Evolutionary conservation across 2,329 filamentous ascomycete genomes (phyloP), one percentile per base, ranked within the genome.

Genomic region (Claviceps pazoutovae): DNA sequence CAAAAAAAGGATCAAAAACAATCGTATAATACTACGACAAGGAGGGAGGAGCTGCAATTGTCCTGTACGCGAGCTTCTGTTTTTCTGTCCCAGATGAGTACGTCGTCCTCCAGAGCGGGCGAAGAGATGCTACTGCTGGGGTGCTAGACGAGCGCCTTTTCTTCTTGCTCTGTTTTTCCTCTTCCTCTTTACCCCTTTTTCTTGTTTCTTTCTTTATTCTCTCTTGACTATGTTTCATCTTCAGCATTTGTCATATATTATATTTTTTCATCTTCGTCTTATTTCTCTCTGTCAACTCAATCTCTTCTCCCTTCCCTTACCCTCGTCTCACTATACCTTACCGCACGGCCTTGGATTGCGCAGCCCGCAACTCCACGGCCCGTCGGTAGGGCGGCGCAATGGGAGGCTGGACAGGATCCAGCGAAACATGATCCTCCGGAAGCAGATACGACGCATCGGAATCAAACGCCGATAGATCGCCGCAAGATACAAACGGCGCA

Each of bases 311-410:
- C 16, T 19, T 9, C 43, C 19, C 26, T 21, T 36, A 4, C 2
- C 5, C n/a, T 23, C 16, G 30, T 53, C n/a, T 46, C 17, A 38
- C 23, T 21, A n/a, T 23, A n/a, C 4, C 13, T 19, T 52, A 55
- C 30, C 46, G 51, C 45, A 51, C 46, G 2, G 60, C 55, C 53
- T 60, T 62, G 48, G 66, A 66, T 58, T 56, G 64, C 56, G 64
- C 63, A 53, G 66, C 64, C 53, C 67, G 63, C 60, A 93, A 77
- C 66, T 97, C 91, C 54, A 98, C 71, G 13, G 93, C 93, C 52
- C 84, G 80, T 66, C 90, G 94, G 64, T 98, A 98, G 0, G 93
- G 93, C 13, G 93, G 93, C 9, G 93, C 93, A 38, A 93, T 98
- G 0, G 93, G 93, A 30, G 91, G 91, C 65, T 97, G 93, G 36